Base-by-base conservation (phyloP, 208 protist genomes). In the Porcisia hertigi region DNA sequence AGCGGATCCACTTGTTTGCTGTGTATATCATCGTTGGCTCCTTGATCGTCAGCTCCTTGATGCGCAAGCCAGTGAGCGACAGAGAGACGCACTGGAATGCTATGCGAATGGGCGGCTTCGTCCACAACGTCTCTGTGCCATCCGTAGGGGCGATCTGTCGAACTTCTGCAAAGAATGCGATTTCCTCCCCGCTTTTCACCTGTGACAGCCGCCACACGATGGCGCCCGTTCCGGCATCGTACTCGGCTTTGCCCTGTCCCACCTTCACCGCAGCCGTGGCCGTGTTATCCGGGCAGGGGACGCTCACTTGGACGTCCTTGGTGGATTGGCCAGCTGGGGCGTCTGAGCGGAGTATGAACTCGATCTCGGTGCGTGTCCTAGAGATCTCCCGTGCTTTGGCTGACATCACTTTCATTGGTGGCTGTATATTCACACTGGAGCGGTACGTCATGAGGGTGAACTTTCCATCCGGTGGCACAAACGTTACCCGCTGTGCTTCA, bases 401-500 rank as follows among this genome's bases (percentile, higher is more conserved):
- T 20, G 82, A 75, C 23, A 95, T 71, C 14, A 99, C 86, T 43
- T 84, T 85, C 92, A 99, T 98, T 30, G 98, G 98, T 7, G 98
- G 91, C 66, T 98, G 90, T 53, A 99, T 92, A 53, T 94, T 92
- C 69, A 98, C 83, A 25, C 92, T 96, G 6, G 98, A 95, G 79
- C 98, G 95, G 90, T 99, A 99, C 55, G 76, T 88, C 98, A 99
- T 99, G 57, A 99, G 85, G 70, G 98, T 96, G 84, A 99, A 99
- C 60, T 98, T 97, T 54, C 98, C 99, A 86, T 99, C 97, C 11
- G 98, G 95, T 23, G 98, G 98, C 34, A 98, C 86, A 86, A 99
- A 99, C 9, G 60, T 76, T 41, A 75, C 78, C 5, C 98, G 88
- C 30, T 76, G 85, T 45, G 89, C 77, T 45, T 91, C 90, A 25